Percentiles rank a stretch among this genome's conserved stretches.
Conservation (phyloP, 2,329 filamentous ascomycete genomes). For the Chaetomium globosum region DNA sequence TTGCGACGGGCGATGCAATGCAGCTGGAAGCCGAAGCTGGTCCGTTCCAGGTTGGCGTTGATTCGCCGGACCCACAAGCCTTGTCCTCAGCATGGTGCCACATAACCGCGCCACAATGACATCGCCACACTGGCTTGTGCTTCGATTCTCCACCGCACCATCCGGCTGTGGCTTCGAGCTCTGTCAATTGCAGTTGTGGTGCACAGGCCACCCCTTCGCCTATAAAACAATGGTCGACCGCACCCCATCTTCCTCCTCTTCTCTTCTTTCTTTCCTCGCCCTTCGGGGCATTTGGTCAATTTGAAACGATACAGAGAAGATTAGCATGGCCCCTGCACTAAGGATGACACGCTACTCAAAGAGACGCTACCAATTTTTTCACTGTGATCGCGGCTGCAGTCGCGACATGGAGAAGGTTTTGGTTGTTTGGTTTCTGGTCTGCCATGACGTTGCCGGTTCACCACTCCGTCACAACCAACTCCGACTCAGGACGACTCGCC, state of each 20-base stretch:
- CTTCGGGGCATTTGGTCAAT: constrained; percentile 40
- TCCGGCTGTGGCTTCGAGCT: constrained; percentile 17
- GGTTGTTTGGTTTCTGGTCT: not conserved
- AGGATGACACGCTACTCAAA: constrained; percentile 81
- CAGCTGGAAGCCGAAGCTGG: not conserved
- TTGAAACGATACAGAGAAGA: constrained; percentile 64
- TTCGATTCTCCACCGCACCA: not conserved
- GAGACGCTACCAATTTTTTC: constrained; percentile 73
- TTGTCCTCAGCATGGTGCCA: not conserved
- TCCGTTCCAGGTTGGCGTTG: not conserved
- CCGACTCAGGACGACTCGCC: too few species aligned
- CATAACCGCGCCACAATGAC: not conserved
- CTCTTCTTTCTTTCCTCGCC: constrained; percentile 35
- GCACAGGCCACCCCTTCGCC: constrained; percentile 30
- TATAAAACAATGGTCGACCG: constrained; percentile 26
- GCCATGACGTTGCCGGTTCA: not conserved
- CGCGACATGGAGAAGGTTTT: constrained; percentile 34
- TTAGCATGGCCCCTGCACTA: constrained; percentile 86
- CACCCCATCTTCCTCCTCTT: constrained; percentile 26
- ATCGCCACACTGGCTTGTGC: not conserved
- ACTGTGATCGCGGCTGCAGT: constrained; percentile 32
- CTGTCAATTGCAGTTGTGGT: constrained; percentile 24
- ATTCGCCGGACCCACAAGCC: constrained; percentile 9
- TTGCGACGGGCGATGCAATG: not conserved
- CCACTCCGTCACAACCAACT: too few species aligned